Evolutionary conservation across 2,329 filamentous ascomycete genomes (phyloP), one percentile per base, ranked within the genome.

Genomic region (Sclerotinia minor): DNA sequence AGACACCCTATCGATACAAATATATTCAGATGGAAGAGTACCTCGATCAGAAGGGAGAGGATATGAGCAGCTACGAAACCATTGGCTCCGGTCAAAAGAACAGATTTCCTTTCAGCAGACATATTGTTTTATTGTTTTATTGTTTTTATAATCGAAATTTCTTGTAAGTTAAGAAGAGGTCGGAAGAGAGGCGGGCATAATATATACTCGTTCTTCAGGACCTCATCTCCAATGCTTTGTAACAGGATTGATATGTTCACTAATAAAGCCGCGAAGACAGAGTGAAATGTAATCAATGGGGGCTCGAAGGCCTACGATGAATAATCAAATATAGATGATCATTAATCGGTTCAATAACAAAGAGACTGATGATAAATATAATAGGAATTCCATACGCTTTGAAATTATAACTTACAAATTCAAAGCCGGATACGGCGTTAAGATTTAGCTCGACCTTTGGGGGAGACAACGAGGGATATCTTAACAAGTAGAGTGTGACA

Each of bases 41-140:
- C 69, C 57, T 65, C 59, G 26, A 71, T 60, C 13, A 73, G 5
- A 83, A 75, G 15, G 71, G 70, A 57, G 2, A 84, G 76, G 38
- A 84, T 76, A 67, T 84, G 82, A 3, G 82, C 81, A 19, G 82
- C 82, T 49, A 85, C 81, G 72, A 84, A 84, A 53, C 83, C 83
- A 24, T 78, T 82, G 1, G 80, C 83, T 26, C 71, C 72, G 7
- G 68, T 73, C 49, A 75, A 64, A 45, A 75, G 71, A 24, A 74
- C 70, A 6, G 50, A 55, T 24, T 66, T 66, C 44, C 55, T 21
- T 58, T 35, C 45, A n/a, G 32, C n/a, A 45, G 67, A 47, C 67
- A 68, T 68, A 8, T 11, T 60, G 11, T 24, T 38, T 35, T 68
- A 8, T 11, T 60, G 11, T 24, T 38, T 35, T 35, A 9, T 35